Evolutionary conservation across 257 asterid genomes (phyloP).

Genomic region (Solanum paucissectum): DNA sequence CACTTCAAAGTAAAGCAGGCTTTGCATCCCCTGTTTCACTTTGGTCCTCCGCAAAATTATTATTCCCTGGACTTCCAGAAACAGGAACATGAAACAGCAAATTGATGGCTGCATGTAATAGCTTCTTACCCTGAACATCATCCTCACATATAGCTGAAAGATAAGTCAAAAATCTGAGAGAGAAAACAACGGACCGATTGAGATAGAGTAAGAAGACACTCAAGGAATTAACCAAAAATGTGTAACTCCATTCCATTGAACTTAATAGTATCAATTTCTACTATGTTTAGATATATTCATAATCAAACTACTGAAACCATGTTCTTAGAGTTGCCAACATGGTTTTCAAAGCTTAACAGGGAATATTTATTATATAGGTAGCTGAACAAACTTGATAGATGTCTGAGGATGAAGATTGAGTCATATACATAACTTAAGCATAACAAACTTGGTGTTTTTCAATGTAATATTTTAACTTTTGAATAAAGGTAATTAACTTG

Average conservation of each 20-base stretch:
- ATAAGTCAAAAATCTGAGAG: slow-evolving; percentile 64
- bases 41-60: slow-evolving; percentile 10
- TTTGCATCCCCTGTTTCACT: slow-evolving; percentile 17
- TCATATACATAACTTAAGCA: not conserved
- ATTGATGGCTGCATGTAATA: slow-evolving; percentile 48
- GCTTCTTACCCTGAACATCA: slow-evolving; percentile 56
- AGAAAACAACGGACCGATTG: not conserved
- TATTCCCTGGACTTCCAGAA: slow-evolving; percentile 19
- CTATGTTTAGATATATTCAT: too few relatives aligned
- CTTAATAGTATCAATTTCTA: too few relatives aligned
- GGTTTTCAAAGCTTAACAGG: not conserved
- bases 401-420: not conserved
- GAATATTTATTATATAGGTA: not conserved
- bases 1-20: slow-evolving; percentile 75
- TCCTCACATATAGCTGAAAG: slow-evolving; percentile 56
- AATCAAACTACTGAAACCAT: too few relatives aligned
- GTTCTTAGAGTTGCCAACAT: not conserved
- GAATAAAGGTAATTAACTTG: not conserved
- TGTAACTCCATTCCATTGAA: not conserved
- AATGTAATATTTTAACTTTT: not conserved
- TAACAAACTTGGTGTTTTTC: not conserved
- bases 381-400: not conserved
- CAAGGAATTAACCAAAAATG: not conserved
- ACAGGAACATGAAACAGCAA: slow-evolving; percentile 44
- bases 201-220: slow-evolving; percentile 6